These are phyloP conservation scores for Delitschia confertaspora DNA, from an alignment of 495 filamentous ascomycete genomes.

Conservation along the genomic window DNA sequence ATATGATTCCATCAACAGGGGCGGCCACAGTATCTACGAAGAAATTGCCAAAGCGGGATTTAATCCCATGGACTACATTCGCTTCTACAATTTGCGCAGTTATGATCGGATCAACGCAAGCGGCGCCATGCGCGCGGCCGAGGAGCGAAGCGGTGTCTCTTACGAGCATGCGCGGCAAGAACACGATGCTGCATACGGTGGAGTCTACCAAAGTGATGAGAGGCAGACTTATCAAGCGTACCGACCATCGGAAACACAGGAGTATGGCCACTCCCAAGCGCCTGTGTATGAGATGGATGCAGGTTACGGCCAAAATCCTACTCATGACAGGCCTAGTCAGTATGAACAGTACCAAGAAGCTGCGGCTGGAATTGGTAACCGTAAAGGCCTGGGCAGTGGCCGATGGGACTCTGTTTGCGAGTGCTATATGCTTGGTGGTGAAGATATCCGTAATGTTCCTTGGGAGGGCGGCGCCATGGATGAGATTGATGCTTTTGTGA, in stretches of 20 bases:
- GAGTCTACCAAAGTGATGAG: background rate
- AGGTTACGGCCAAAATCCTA: conserved; percentile 14
- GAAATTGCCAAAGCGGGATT: conserved; percentile 60
- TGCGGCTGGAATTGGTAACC: conserved; percentile 38
- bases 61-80: conserved; percentile 70
- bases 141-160: conserved; percentile 58
- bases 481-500: conserved; percentile 84
- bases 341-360: conserved; percentile 61
- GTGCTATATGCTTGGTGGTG: conserved; percentile 78
- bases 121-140: conserved; percentile 51
- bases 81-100: conserved; percentile 90
- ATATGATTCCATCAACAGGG: conserved; percentile 82
- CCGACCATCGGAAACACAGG: conserved; percentile 11
- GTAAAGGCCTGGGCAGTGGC: conserved; percentile 37
- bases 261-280: conserved; percentile 6
- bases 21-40: conserved; percentile 80
- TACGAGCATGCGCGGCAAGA: conserved; percentile 64
- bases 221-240: conserved; percentile 15
- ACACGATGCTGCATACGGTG: conserved; percentile 46
- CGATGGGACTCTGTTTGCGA: conserved; percentile 69
- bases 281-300: conserved; percentile 21
- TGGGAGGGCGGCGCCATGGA: conserved; percentile 62
- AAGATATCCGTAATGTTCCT: conserved; percentile 65
- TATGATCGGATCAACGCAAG: conserved; percentile 85
- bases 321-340: conserved; percentile 8